A percentile compares a stretch with the other conserved stretches of the same genome.
phyloP scores from a whole-genome alignment of 169 alveolate genomes.

The Plasmodium blacklocki region DNA sequence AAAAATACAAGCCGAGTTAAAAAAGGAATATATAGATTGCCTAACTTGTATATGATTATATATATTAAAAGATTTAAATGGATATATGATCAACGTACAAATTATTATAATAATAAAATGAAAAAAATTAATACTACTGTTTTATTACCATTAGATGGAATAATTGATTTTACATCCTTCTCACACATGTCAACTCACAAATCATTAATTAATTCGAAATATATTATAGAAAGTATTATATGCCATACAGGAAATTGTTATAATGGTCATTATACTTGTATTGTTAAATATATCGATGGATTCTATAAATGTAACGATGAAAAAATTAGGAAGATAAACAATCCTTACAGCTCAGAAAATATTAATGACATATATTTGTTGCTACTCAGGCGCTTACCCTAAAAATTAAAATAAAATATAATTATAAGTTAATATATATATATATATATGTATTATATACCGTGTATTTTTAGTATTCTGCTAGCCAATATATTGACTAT shows the following conservation, averaged over 20 bases:
- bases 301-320: slow-evolving; percentile 74
- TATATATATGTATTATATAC: no score
- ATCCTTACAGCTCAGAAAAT: slow-evolving; percentile 52
- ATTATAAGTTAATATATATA: no score
- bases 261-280: slow-evolving; percentile 70
- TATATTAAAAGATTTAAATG: slow-evolving; percentile 75
- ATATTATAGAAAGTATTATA: slow-evolving; percentile 68
- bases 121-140: slow-evolving; percentile 70
- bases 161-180: slow-evolving; percentile 58
- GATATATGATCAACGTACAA: slow-evolving; percentile 35
- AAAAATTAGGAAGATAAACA: slow-evolving; percentile 49
- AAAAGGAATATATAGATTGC: slow-evolving; percentile 75
- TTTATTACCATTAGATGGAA: slow-evolving; percentile 59
- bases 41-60: slow-evolving; percentile 69
- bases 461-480: no score
- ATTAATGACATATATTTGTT: slow-evolving; percentile 58
- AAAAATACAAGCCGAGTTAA: slow-evolving; percentile 48
- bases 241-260: slow-evolving; percentile 73
- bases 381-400: slow-evolving; percentile 45
- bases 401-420: background rate
- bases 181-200: slow-evolving; percentile 50
- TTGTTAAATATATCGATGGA: slow-evolving; percentile 66
- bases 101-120: slow-evolving; percentile 55
- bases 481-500: no score
- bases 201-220: slow-evolving; percentile 48